Evolutionary conservation across 371 early-diverging fungal species (phyloP).

Genomic region (Basidiobolus meristosporus): DNA sequence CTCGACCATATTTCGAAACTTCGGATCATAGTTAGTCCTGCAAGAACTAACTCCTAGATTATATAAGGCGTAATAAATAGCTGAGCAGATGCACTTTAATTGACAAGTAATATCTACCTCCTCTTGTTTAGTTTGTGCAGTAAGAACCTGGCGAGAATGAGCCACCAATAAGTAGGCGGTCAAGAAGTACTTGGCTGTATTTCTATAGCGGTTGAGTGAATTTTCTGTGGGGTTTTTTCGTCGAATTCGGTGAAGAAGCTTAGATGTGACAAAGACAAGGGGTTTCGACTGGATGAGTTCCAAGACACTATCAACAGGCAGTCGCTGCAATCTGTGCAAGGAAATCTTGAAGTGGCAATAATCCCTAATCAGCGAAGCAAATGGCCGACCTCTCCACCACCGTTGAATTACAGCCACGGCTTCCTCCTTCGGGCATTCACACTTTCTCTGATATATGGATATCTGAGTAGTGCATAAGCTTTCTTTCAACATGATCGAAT

Average conservation of each 20-base stretch:
- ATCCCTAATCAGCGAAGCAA: no score
- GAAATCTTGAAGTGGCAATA: no score
- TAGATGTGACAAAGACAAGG: constrained; percentile 1
- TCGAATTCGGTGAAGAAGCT: constrained; percentile 1
- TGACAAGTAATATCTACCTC: neutral
- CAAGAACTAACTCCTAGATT: constrained; percentile 13
- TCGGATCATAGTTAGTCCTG: constrained; percentile 21
- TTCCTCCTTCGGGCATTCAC: no score
- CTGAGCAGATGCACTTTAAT: neutral
- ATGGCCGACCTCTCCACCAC: no score
- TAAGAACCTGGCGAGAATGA: constrained; percentile 28
- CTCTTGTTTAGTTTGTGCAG: neutral
- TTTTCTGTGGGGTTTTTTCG: constrained; percentile 1
- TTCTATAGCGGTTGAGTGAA: constrained; percentile 8
- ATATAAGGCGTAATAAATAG: neutral
- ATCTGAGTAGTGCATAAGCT: no score
- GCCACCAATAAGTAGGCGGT: constrained; percentile 45
- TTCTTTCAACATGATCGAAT: no score
- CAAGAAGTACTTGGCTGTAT: constrained; percentile 32
- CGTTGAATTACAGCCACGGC: no score
- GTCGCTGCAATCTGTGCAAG: no score
- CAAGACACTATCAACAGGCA: neutral
- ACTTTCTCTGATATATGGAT: no score
- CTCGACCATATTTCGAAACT: constrained; percentile 29
- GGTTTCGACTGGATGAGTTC: neutral